These are phyloP conservation scores for Apiospora arundinis DNA, from an alignment of 2,329 filamentous ascomycete species.

Conservation along the genomic window DNA sequence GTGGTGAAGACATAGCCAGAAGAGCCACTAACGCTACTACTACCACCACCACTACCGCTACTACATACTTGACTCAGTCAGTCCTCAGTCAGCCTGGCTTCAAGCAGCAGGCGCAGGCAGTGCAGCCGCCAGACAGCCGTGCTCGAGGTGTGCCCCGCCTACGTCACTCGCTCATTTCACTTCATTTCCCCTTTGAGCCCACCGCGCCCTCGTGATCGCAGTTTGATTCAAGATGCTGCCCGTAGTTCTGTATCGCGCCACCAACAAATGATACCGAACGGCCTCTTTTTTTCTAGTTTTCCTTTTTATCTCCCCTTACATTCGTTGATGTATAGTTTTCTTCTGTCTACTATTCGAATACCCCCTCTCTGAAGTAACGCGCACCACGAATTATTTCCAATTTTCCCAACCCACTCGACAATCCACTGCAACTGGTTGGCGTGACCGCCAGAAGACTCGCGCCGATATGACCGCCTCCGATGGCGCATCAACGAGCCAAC, in stretches of 20 bases:
- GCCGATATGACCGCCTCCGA: slow-evolving; percentile 36
- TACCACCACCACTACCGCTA: neutral
- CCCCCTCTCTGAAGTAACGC: neutral
- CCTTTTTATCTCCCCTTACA: neutral
- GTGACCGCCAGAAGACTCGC: slow-evolving; percentile 9
- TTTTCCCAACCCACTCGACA: neutral
- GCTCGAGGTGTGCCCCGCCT: slow-evolving; percentile 19
- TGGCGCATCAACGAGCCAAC: slow-evolving; percentile 37
- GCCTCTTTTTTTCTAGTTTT: neutral
- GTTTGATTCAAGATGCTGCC: slow-evolving; percentile 19
- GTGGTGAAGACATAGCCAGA: neutral
- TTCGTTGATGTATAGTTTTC: slow-evolving; percentile 14
- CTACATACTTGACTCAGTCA: neutral
- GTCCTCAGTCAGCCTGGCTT: neutral
- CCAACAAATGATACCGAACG: neutral
- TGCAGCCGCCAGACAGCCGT: slow-evolving; percentile 9
- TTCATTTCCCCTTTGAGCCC: slow-evolving; percentile 3
- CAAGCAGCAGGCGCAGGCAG: no score
- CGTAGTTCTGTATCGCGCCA: slow-evolving; percentile 6
- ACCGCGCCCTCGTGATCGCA: slow-evolving; percentile 15
- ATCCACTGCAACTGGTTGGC: neutral
- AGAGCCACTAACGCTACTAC: neutral
- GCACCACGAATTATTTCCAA: neutral
- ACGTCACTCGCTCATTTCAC: slow-evolving; percentile 19
- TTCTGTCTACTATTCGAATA: neutral